Percentiles rank a stretch among this genome's conserved stretches.
phyloP scores from a whole-genome alignment of 129 eudicot species.

The Centaurea solstitialis region DNA sequence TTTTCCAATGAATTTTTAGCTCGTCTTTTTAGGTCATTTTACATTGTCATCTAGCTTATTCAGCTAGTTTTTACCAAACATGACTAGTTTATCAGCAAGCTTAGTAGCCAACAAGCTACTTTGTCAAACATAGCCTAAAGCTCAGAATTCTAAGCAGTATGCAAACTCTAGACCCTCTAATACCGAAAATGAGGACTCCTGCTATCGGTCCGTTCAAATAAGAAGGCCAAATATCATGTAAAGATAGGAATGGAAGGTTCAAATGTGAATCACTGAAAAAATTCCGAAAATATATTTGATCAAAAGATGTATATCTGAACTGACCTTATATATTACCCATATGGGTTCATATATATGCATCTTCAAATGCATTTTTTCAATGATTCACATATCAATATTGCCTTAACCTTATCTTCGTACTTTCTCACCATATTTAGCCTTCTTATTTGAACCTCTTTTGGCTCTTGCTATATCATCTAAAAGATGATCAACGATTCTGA shows the following conservation, averaged over 20 bases:
- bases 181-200: not conserved
- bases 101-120: not conserved
- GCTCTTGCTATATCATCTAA: not conserved
- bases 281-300: not conserved
- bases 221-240: not conserved
- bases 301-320: not conserved
- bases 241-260: not conserved
- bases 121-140: not conserved
- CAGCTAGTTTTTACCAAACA: too few relatives aligned
- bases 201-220: not conserved
- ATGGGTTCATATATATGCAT: not conserved
- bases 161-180: not conserved
- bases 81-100: not conserved
- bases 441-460: not conserved
- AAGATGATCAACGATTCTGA: constrained; percentile 10
- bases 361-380: not conserved
- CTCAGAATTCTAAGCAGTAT: not conserved
- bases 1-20: not conserved
- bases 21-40: not conserved
- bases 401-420: not conserved
- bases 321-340: not conserved
- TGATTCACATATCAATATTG: not conserved
- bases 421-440: not conserved
- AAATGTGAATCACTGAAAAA: not conserved
- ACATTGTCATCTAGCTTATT: not conserved